Percentiles rank a stretch among this genome's conserved stretches.
These are phyloP conservation scores for Carex scoparia DNA, from an alignment of 176 grass and related monocot genomes.

Conservation along the genomic window DNA sequence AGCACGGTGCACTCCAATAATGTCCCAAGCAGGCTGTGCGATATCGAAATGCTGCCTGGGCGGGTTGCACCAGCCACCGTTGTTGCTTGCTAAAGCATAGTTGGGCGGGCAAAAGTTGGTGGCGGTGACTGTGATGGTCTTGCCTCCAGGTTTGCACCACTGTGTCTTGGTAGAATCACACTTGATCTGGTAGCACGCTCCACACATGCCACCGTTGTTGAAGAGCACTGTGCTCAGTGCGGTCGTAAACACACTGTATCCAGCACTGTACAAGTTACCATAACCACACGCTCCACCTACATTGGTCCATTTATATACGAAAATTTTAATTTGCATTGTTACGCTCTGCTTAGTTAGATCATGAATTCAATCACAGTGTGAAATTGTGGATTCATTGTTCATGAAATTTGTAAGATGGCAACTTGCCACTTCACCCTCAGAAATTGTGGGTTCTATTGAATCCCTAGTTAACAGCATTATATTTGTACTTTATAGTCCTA, in stretches of 20 bases:
- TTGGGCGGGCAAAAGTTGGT: slow-evolving; percentile 74
- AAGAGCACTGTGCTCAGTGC: slow-evolving; percentile 42
- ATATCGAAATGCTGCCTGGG: slow-evolving; percentile 73
- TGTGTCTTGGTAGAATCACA: slow-evolving; percentile 30
- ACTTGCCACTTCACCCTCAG: too few species aligned
- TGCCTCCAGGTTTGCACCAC: slow-evolving; percentile 38
- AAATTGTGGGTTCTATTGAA: neutral
- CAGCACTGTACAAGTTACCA: slow-evolving; percentile 45
- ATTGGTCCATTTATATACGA: neutral
- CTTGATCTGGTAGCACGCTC: slow-evolving; percentile 45
- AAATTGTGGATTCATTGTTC: neutral
- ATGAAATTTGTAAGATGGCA: too few species aligned
- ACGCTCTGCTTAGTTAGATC: neutral
- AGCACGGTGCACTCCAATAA: slow-evolving; percentile 51
- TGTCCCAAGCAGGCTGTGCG: slow-evolving; percentile 72
- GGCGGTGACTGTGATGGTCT: slow-evolving; percentile 39
- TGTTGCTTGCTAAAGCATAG: slow-evolving; percentile 37
- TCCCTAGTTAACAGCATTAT: neutral
- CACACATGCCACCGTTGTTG: slow-evolving; percentile 41
- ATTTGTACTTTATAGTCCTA: neutral
- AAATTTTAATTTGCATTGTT: neutral
- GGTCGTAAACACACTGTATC: slow-evolving; percentile 26
- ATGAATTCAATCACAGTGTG: neutral
- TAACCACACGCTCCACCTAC: slow-evolving; percentile 64
- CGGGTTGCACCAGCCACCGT: slow-evolving; percentile 71